A percentile compares a stretch with the other conserved stretches of the same genome.
phyloP scores from a whole-genome alignment of 2,329 filamentous ascomycete genomes.

The Apiospora aurea region DNA sequence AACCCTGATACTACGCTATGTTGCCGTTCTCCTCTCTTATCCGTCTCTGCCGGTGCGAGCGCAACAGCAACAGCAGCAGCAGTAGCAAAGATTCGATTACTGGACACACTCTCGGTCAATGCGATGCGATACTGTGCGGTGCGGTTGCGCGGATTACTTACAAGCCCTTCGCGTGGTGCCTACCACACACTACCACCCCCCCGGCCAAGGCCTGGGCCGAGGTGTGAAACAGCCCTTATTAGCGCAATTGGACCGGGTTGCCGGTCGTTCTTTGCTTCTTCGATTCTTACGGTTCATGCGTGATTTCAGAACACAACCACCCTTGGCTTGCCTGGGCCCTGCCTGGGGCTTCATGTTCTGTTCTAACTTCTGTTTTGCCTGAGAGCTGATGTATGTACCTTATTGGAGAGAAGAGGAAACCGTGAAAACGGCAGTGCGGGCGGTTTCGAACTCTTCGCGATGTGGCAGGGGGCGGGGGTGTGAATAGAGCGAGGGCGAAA shows the following conservation, averaged over 20 bases:
- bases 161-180: not conserved
- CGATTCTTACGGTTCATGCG: conserved; percentile 5
- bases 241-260: conserved; percentile 11
- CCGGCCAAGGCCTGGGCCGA: not conserved
- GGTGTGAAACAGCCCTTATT: conserved; percentile 20
- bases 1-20: not conserved
- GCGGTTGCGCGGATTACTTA: conserved; percentile 13
- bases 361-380: no score
- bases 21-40: not conserved
- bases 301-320: not conserved
- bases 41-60: not conserved
- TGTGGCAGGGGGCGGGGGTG: not conserved
- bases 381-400: no score
- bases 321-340: not conserved
- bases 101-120: not conserved
- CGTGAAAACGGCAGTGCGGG: not conserved
- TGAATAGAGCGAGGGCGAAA: not conserved
- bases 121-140: not conserved
- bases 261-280: not conserved
- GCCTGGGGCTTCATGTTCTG: no score
- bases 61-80: no score
- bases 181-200: not conserved
- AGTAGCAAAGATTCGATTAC: no score
- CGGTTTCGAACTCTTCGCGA: not conserved
- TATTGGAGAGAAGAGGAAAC: not conserved